Percentiles rank a stretch among this genome's conserved stretches.
Evolutionary conservation across 2,329 filamentous ascomycete genomes (phyloP).

Genomic region (Exophiala viscosa): DNA sequence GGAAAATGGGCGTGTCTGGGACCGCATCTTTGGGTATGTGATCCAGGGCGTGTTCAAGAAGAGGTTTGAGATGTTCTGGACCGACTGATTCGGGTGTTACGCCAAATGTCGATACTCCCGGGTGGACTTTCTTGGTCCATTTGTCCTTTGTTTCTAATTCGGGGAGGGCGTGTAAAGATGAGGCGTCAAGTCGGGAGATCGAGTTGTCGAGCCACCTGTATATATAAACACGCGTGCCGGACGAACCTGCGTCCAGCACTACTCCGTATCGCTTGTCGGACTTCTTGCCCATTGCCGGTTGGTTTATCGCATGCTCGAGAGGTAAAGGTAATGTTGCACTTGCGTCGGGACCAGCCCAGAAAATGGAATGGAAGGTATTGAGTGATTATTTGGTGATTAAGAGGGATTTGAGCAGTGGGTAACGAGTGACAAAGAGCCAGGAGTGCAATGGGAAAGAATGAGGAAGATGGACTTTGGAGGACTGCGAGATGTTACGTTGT

Average conservation of each 20-base stretch:
- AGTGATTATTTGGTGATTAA: background rate
- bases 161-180: conserved; percentile 67
- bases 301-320: background rate
- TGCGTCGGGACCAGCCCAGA: background rate
- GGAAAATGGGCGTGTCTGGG: conserved; percentile 81
- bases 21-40: conserved; percentile 74
- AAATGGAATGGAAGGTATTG: background rate
- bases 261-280: conserved; percentile 69
- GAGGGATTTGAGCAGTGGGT: too few species aligned
- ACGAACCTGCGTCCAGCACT: conserved; percentile 95
- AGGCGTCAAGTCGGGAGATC: conserved; percentile 56
- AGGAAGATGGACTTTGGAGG: too few species aligned
- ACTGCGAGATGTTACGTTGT: too few species aligned
- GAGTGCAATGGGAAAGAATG: too few species aligned
- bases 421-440: too few species aligned
- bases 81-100: conserved; percentile 72
- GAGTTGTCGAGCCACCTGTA: conserved; percentile 86
- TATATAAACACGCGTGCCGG: conserved; percentile 86
- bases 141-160: conserved; percentile 76
- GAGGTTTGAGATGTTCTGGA: conserved; percentile 70
- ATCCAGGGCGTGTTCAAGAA: conserved; percentile 77
- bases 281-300: conserved; percentile 22
- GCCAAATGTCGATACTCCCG: conserved; percentile 88
- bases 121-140: conserved; percentile 91
- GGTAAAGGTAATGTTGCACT: background rate